Evolutionary conservation across 2,329 filamentous ascomycete species (phyloP).

Genomic region (Emergomyces africanus): DNA sequence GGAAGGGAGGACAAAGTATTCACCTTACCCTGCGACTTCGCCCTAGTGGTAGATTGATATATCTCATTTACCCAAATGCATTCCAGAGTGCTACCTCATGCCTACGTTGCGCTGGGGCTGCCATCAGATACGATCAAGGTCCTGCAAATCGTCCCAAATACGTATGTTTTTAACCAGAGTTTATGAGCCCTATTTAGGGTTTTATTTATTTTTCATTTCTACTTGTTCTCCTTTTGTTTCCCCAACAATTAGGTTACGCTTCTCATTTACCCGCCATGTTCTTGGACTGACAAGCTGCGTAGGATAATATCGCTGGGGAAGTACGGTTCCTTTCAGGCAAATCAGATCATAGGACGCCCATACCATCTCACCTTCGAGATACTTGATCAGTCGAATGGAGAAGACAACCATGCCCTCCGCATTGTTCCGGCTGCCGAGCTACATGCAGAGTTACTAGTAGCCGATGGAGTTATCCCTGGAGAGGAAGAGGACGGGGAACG

Average conservation of each 20-base stretch:
- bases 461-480: constrained; percentile 22
- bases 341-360: constrained; percentile 80
- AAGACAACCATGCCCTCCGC: constrained; percentile 54
- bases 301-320: constrained; percentile 84
- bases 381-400: constrained; percentile 53
- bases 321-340: constrained; percentile 81
- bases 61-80: constrained; percentile 20
- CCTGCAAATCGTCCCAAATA: constrained; percentile 48
- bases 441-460: constrained; percentile 61
- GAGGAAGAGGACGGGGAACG: constrained; percentile 24
- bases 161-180: constrained; percentile 40
- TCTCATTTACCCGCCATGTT: constrained; percentile 14
- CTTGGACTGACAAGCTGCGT: constrained; percentile 16
- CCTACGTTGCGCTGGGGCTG: constrained; percentile 25
- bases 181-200: constrained; percentile 10
- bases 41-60: not conserved
- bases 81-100: constrained; percentile 25
- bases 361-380: constrained; percentile 89
- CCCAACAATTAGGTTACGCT: constrained; percentile 2
- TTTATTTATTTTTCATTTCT: not conserved
- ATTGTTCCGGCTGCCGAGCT: constrained; percentile 71
- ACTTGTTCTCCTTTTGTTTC: constrained; percentile 6
- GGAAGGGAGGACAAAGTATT: too few relatives aligned
- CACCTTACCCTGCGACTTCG: too few relatives aligned
- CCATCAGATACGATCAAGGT: constrained; percentile 47